Base-by-base conservation (phyloP, 768 basidiomycete genomes). In the Phanerochaete carnosa region DNA sequence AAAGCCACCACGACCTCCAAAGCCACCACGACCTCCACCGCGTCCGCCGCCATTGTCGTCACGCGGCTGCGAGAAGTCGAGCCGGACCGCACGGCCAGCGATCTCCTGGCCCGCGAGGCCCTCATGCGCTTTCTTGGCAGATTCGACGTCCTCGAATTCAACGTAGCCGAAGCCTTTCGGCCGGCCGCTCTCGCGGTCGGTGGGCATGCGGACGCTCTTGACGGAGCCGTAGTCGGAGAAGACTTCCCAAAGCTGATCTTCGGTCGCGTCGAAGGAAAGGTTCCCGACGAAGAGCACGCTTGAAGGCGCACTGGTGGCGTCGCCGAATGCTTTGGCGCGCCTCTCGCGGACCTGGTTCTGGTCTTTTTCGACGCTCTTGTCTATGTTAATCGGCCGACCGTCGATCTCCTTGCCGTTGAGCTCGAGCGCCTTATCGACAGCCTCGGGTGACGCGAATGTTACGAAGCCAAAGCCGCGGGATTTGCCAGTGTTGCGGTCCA, bases 81-180 rank as follows among this genome's bases (percentile, higher is more conserved):
- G 74, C 56, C 96, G 83, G 62, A 96, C 78, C 29, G 75, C 66
- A 55, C 97, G 85, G 5, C 96, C 96, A 32, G 87, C 90, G 53
- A 97, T 80, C 61, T 95, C 92, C 59, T 78, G 74, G 32, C 92
- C 91, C 43, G 82, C 80, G 28, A 84, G 79, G 3, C 82, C 84
- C 66, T 82, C 85, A 62, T 86, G 84, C 2, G 96, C 96, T 70
- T 87, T 88, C 76, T 87, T 88, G 12, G 97, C 92, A 57, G 82
- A 77, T 28, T 87, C 90, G 39, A 93, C 69, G 66, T 89, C 87
- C 65, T 88, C 84, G 74, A 95, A 97, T 74, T 98, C 94, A 70
- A 99, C 91, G 75, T 98, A 98, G 23, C 88, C 97, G 75, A 96
- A 98, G 68, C 97, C 97, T 75, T 98, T 98, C 49, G 92, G 88